Evolutionary conservation across 257 asterid genomes (phyloP).

Genomic region (Cynanchum wilfordii): DNA sequence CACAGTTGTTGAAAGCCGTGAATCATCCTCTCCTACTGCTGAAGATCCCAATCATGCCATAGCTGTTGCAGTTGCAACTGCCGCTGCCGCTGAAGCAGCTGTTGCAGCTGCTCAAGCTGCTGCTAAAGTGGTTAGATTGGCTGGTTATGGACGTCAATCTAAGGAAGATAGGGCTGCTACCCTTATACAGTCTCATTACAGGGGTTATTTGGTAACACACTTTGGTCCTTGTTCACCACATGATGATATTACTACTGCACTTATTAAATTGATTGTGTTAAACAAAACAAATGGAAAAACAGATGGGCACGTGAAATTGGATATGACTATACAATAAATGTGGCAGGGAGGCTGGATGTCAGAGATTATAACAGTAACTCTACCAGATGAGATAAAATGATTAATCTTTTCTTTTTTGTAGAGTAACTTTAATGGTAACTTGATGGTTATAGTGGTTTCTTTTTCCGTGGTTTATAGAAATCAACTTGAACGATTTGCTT

Average conservation of each 20-base stretch:
- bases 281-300: background rate
- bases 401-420: background rate
- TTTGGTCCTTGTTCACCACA: background rate
- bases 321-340: background rate
- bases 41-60: constrained; percentile 60
- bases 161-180: constrained; percentile 75
- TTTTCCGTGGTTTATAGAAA: background rate
- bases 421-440: background rate
- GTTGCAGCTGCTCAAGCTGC: constrained; percentile 88
- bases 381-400: too few relatives aligned
- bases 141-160: constrained; percentile 67
- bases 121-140: constrained; percentile 72
- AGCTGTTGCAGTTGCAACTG: constrained; percentile 79
- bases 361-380: background rate
- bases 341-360: background rate
- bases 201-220: constrained; percentile 75
- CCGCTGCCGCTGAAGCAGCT: constrained; percentile 93
- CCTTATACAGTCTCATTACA: constrained; percentile 64
- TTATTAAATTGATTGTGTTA: background rate
- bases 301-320: background rate
- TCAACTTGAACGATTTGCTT: background rate
- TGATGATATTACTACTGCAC: background rate
- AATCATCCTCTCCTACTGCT: constrained; percentile 40
- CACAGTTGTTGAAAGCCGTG: constrained; percentile 44
- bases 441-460: background rate